A percentile compares a stretch with the other conserved stretches of the same genome.
Conservation (phyloP, 495 filamentous ascomycete species). For the Penicillium cataractarum region DNA sequence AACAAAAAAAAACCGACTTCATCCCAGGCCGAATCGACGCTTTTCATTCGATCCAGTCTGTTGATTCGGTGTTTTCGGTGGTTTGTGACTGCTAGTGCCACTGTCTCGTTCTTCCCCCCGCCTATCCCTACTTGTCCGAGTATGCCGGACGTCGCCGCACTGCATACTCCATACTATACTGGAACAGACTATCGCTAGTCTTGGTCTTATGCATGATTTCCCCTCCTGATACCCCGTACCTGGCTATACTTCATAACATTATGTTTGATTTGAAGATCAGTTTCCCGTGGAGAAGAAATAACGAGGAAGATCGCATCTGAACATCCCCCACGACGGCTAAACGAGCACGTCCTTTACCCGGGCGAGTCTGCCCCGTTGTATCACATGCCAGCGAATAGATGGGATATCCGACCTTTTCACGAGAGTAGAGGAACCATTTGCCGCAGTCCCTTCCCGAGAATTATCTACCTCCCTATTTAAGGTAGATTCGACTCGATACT, state of each 20-base stretch:
- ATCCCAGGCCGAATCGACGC: background rate
- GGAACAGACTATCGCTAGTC: background rate
- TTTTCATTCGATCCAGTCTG: background rate
- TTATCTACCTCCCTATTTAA: background rate
- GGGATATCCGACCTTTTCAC: background rate
- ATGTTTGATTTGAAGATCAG: background rate
- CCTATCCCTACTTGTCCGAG: conserved; percentile 8
- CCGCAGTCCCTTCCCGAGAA: background rate
- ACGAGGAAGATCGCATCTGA: background rate
- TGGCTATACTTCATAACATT: background rate
- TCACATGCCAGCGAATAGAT: background rate
- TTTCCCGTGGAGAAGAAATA: background rate
- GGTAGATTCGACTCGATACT: background rate
- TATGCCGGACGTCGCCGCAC: conserved; percentile 1
- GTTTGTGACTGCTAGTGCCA: background rate
- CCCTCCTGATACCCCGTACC: background rate
- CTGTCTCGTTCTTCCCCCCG: background rate
- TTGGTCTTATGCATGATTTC: conserved; percentile 1
- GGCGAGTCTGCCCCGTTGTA: conserved; percentile 3
- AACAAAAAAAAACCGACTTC: conserved; percentile 6
- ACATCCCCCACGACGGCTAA: background rate
- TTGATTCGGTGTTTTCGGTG: background rate
- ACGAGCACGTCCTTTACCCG: background rate
- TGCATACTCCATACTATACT: background rate
- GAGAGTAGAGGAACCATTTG: background rate